Conservation (phyloP, 1,284 basidiomycete species). For the Papiliotrema terrestris region DNA sequence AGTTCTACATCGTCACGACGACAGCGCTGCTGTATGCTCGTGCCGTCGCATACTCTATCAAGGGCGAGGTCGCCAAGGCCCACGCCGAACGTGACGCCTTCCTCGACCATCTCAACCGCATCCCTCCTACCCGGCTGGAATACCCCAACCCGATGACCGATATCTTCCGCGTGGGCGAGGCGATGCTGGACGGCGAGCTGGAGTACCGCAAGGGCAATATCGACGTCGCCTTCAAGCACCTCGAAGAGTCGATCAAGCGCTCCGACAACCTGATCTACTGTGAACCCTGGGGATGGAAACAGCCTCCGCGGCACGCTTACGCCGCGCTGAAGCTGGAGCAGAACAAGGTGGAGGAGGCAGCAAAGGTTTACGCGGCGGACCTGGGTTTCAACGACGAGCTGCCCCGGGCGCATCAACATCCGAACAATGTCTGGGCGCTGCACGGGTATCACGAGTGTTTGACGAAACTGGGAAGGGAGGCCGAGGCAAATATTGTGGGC, state of each 20-base stretch:
- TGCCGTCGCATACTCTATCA: constrained; percentile 30
- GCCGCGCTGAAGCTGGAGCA: constrained; percentile 41
- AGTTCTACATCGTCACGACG: constrained; percentile 31
- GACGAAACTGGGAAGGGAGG: constrained; percentile 21
- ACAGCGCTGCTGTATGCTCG: constrained; percentile 35
- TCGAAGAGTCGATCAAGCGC: constrained; percentile 28
- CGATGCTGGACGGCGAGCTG: constrained; percentile 41
- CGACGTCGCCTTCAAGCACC: constrained; percentile 28
- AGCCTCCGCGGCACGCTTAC: constrained; percentile 41
- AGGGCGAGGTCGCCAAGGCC: constrained; percentile 19
- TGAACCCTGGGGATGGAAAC: constrained; percentile 46
- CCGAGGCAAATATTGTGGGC: constrained; percentile 28
- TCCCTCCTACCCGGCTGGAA: constrained; percentile 23
- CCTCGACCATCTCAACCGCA: constrained; percentile 9
- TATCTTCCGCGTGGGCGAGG: constrained; percentile 32
- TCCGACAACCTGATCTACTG: constrained; percentile 37
- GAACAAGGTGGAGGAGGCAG: constrained; percentile 32
- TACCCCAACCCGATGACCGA: constrained; percentile 34
- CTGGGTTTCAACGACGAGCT: constrained; percentile 32
- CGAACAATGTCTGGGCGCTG: constrained; percentile 45
- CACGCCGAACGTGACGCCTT: constrained; percentile 19
- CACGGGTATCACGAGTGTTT: constrained; percentile 45
- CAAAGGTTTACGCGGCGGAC: constrained; percentile 34
- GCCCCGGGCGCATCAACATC: constrained; percentile 37
- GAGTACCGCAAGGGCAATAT: constrained; percentile 34